Conservation (phyloP, 2,329 filamentous ascomycete genomes). For the Aspergillus jensenii region DNA sequence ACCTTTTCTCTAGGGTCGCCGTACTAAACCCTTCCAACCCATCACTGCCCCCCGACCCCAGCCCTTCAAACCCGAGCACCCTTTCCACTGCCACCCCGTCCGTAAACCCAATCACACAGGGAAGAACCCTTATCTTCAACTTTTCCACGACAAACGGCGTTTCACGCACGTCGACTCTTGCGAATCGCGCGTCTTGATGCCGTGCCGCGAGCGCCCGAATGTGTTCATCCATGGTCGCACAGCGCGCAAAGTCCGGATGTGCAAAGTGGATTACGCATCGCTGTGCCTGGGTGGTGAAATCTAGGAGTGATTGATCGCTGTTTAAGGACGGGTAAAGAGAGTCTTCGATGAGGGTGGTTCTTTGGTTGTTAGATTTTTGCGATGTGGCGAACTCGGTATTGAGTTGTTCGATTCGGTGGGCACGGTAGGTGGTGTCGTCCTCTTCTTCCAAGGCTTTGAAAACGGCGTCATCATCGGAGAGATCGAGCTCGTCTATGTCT, state of each 20-base stretch:
- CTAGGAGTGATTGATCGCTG: constrained; percentile 58
- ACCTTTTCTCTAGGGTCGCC: constrained; percentile 41
- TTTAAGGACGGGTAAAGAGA: constrained; percentile 38
- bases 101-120: constrained; percentile 51
- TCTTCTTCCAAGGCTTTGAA: constrained; percentile 56
- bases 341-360: constrained; percentile 24
- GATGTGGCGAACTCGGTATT: constrained; percentile 53
- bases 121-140: constrained; percentile 46
- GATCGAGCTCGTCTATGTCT: background rate
- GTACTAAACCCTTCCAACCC: constrained; percentile 42
- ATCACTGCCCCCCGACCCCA: constrained; percentile 39
- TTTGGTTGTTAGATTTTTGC: constrained; percentile 36
- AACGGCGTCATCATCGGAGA: constrained; percentile 53
- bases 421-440: constrained; percentile 56
- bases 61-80: constrained; percentile 50
- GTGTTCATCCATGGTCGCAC: constrained; percentile 61
- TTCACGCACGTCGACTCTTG: constrained; percentile 46
- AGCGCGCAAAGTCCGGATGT: constrained; percentile 63
- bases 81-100: constrained; percentile 47
- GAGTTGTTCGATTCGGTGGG: constrained; percentile 60
- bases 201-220: constrained; percentile 46
- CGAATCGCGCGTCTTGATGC: constrained; percentile 46
- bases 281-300: constrained; percentile 59
- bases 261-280: constrained; percentile 64
- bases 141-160: constrained; percentile 51